Evolutionary conservation across 306 rosid genomes (phyloP).

Genomic region (Prunus mume): DNA sequence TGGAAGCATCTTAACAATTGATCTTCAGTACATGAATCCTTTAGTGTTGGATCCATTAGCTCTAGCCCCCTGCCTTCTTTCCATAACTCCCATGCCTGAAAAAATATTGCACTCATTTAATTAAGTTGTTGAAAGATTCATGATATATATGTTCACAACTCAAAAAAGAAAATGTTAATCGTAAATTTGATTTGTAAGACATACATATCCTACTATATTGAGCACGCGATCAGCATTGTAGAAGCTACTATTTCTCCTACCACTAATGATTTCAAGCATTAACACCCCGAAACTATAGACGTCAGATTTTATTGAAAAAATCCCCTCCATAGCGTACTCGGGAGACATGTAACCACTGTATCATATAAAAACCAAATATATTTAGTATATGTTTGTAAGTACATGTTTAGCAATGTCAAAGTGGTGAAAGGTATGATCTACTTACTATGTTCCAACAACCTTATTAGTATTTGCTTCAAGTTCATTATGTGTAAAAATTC

Average conservation of each 20-base stretch:
- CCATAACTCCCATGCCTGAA: conserved; percentile 14
- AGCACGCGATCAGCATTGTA: background rate
- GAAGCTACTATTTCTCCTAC: background rate
- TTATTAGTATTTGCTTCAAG: background rate
- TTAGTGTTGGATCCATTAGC: background rate
- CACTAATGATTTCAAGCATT: conserved; percentile 2
- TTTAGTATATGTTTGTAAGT: background rate
- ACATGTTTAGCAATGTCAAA: background rate
- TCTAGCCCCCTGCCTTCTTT: background rate
- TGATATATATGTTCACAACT: background rate
- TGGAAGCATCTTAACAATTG: conserved; percentile 11
- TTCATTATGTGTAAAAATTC: background rate
- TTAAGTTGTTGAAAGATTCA: background rate
- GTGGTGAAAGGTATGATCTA: background rate
- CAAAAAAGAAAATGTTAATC: background rate
- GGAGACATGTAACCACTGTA: conserved; percentile 27
- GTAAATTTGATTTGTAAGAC: background rate
- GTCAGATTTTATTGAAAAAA: background rate
- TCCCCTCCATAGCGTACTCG: background rate
- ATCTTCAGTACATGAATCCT: background rate
- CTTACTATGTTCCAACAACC: conserved; percentile 10
- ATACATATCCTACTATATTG: background rate
- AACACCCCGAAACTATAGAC: conserved; percentile 7
- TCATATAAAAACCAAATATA: background rate
- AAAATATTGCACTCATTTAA: too few species aligned